Base-by-base conservation (phyloP, 495 filamentous ascomycete genomes). In the Trichoderma virens region DNA sequence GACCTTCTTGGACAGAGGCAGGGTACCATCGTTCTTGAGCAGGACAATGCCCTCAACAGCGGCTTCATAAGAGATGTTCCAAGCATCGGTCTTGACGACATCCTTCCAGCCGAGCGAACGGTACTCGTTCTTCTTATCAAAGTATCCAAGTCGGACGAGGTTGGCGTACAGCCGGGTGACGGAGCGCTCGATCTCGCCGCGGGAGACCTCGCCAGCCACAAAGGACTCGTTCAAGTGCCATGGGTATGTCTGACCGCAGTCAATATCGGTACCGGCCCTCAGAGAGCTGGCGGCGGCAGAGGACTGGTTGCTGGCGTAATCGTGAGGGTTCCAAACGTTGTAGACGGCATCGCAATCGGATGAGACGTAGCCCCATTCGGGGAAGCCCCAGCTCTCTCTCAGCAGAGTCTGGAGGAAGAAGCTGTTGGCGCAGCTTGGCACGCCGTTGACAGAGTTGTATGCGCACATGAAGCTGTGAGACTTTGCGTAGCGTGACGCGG, bases 21-120 rank as follows among this genome's bases (percentile, higher is more conserved):
- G 68, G 16, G 60, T 65, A 20, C 68, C 83, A 35, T 87, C 81
- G 63, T 89, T 89, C 74, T 88, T 87, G 9, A 88, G 75, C 5
- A 89, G 74, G 6, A 83, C 80, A 43, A 84, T 86, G 4, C 85
- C 81, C 68, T 84, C 75, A 8, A 81, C 81, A 0, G 85, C 85
- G 0, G 85, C 85, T 67, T 83, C 74, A 62, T 82, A 81, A 0
- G 85, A 80, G 38, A 89, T 78, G 18, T 81, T 62, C 41, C 70
- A 70, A 0, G 67, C 65, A 13, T 67, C 70, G 16, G 67, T 66
- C 2, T 73, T 74, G 16, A 69, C 68, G 11, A 73, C 70, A 56
- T 75, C 72, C 59, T 66, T 67, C 66, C 68, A 72, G 30, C 68
- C 70, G 59, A 73, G 64, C 0, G 66, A 71, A 51, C 71, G 66